Evolutionary conservation across 2,329 filamentous ascomycete genomes (phyloP).

Genomic region (Cryphonectria nitschkei): DNA sequence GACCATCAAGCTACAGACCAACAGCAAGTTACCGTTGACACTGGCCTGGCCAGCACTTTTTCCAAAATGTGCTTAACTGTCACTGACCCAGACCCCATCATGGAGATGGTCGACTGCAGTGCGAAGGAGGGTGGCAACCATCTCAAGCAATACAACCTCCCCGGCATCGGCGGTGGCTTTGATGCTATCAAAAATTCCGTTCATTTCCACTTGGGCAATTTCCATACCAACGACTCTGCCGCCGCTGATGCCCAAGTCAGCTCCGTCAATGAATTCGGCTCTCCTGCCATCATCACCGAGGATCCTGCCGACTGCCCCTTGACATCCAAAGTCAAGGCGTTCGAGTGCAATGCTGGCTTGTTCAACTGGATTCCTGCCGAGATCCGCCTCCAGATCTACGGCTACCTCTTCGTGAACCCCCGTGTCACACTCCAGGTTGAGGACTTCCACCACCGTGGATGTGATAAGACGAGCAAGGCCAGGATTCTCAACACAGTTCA

Average conservation of each 20-base stretch:
- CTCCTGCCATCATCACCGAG: background rate
- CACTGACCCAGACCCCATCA: background rate
- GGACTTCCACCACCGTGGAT: background rate
- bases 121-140: background rate
- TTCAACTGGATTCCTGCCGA: background rate
- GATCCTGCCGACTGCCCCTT: background rate
- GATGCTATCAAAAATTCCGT: background rate
- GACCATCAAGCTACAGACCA: background rate
- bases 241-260: background rate
- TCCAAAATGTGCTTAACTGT: background rate
- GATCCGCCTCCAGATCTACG: background rate
- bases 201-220: background rate
- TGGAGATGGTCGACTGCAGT: background rate
- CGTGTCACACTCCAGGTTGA: background rate
- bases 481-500: background rate
- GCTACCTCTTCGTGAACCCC: background rate
- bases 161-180: background rate
- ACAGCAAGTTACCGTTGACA: background rate
- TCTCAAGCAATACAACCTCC: background rate
- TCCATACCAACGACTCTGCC: background rate
- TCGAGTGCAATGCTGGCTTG: background rate
- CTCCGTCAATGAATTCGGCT: background rate
- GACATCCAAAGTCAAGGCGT: background rate
- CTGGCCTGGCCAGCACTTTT: background rate
- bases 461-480: background rate